Conservation (phyloP, 768 basidiomycete genomes). For the Naematelia encephala region DNA sequence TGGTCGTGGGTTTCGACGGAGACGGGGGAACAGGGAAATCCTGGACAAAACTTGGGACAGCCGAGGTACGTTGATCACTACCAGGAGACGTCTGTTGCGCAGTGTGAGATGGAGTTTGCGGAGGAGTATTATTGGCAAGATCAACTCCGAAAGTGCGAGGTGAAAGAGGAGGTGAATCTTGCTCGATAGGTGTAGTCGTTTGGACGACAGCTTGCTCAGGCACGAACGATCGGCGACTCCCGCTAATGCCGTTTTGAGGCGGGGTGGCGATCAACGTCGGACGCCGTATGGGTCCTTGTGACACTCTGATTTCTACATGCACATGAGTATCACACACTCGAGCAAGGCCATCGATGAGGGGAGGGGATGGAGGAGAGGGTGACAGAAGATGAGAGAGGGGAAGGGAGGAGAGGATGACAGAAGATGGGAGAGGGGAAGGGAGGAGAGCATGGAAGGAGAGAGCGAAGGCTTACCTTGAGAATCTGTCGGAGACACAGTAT, state of each 20-base stretch:
- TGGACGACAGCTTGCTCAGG: neutral
- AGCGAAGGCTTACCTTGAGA: neutral
- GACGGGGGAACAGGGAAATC: conserved; percentile 22
- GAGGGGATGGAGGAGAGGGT: neutral
- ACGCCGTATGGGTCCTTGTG: neutral
- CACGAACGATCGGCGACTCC: neutral
- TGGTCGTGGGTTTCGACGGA: neutral
- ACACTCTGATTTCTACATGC: conserved; percentile 4
- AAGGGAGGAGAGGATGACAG: neutral
- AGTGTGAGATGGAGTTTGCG: neutral
- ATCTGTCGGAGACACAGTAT: neutral
- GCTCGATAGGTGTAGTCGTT: neutral
- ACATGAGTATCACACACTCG: no score
- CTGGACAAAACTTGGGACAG: conserved; percentile 19
- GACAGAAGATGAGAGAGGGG: neutral
- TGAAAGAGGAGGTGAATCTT: conserved; percentile 13
- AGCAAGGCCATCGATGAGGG: no score
- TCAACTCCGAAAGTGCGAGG: conserved; percentile 22
- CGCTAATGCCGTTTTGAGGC: conserved; percentile 1
- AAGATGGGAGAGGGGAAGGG: no score
- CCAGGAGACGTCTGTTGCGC: neutral
- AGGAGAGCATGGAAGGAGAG: no score
- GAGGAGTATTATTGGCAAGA: neutral
- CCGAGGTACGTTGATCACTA: conserved; percentile 9
- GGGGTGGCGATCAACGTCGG: conserved; percentile 11